Base-by-base conservation (phyloP, 129 eudicot genomes). In the Chrysanthemum lavandulifolium region DNA sequence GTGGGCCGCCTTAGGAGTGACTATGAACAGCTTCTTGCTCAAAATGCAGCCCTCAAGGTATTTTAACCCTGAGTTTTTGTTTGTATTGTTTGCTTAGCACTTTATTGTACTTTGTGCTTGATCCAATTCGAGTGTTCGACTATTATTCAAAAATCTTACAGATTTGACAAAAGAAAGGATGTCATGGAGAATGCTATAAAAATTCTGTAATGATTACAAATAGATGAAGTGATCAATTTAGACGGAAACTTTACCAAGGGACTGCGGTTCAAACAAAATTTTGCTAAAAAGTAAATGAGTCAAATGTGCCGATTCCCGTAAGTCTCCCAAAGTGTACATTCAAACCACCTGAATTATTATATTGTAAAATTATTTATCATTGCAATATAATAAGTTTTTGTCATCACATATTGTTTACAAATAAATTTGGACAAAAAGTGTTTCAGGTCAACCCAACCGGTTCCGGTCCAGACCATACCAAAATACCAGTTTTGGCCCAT, bases 41-140 rank as follows among this genome's bases (percentile, higher is more conserved):
- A 92, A 78, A 89, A 92, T 84, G 84, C 84, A 13, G 64, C 88
- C 70, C 91, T 93, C 15, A 89, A 92, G 98, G 98, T 92, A 85
- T 58, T 49, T 54, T 31, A 31, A 31, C 18, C 33, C 52, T 0
- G 16, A 48, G 21, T 63, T 60, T 48, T 61, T 15, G 21, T 50
- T 73, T 73, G 51, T 61, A n/a, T 10, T n/a, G n/a, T n/a, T 29
- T 33, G 57, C 62, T 5, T 29, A 52, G 9, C 29, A 71, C 75
- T 10, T 57, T 19, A 61, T 61, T 40, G 48, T 29, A 13, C 10
- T 5, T 36, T 36, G 67, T 19, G 21, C 64, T 19, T 2, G 21
- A 57, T 19, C 56, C 23, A 31, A 40, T 51, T 71, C 43, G 59
- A 13, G 45, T 57, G 54, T 40, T 21, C 13, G 16, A 57, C 40